Evolutionary conservation across 495 filamentous ascomycete species (phyloP).

Genomic region (Aspergillus conjunctus): DNA sequence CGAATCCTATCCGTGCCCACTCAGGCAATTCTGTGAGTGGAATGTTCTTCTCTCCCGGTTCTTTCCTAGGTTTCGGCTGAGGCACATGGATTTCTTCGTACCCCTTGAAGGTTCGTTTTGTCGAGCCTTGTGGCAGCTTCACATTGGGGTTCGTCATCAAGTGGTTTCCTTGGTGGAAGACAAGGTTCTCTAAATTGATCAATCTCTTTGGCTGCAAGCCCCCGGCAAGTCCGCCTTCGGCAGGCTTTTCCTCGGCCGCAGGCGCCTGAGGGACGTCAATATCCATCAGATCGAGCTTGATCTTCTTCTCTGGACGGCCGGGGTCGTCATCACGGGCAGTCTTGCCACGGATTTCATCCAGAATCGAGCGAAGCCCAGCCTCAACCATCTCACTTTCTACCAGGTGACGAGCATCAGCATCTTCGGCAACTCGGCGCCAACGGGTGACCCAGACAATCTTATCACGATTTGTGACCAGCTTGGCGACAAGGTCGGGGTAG

Average conservation of each 20-base stretch:
- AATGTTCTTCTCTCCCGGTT: slow-evolving; percentile 76
- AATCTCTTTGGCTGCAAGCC: slow-evolving; percentile 84
- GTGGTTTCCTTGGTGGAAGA: slow-evolving; percentile 98
- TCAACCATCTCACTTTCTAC: slow-evolving; percentile 89
- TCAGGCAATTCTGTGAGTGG: slow-evolving; percentile 86
- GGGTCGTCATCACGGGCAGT: slow-evolving; percentile 55
- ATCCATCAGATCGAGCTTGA: slow-evolving; percentile 87
- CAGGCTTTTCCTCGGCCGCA: slow-evolving; percentile 48
- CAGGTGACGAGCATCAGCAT: slow-evolving; percentile 70
- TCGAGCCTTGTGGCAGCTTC: slow-evolving; percentile 91
- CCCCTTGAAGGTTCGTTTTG: slow-evolving; percentile 91
- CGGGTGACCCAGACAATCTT: slow-evolving; percentile 95
- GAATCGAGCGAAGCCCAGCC: slow-evolving; percentile 80
- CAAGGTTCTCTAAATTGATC: slow-evolving; percentile 92
- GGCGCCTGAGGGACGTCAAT: slow-evolving; percentile 74
- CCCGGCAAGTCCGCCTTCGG: slow-evolving; percentile 71
- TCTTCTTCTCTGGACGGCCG: slow-evolving; percentile 68
- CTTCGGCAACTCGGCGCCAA: slow-evolving; percentile 80
- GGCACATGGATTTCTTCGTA: slow-evolving; percentile 99
- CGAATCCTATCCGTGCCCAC: slow-evolving; percentile 88
- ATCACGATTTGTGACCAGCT: slow-evolving; percentile 86
- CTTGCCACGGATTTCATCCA: slow-evolving; percentile 78
- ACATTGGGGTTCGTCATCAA: slow-evolving; percentile 98
- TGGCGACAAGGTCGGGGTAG: slow-evolving; percentile 88
- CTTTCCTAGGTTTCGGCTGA: slow-evolving; percentile 77